Evolutionary conservation across 805 yeast species (phyloP), one percentile per base, ranked within the genome.

Genomic region (Lachancea lanzarotensis): DNA sequence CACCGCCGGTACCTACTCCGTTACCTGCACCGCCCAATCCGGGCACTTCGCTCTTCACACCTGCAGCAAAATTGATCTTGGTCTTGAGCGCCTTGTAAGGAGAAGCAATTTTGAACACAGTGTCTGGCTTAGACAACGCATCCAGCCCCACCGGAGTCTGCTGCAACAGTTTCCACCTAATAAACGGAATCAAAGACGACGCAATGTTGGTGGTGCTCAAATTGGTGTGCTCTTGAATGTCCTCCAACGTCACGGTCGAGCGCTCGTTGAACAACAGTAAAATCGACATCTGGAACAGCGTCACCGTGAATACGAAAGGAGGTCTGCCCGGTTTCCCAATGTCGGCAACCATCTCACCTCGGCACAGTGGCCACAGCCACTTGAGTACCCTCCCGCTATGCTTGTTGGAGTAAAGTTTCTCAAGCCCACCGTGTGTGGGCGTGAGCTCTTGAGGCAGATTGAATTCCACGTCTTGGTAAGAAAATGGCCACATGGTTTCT

Each of bases 341-440:
- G 60, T 87, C 84, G 10, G 95, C 95, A 65, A 82, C 85, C 46
- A 93, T 67, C 63, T 93, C 99, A 48, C 95, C 93, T 63, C 91
- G 84, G 38, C 95, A 87, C 60, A 87, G 79, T 56, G 88, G 84
- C 97, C 97, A 93, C 48, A 91, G 75, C 99, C 99, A 93, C 59
- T 86, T 84, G 55, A 93, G 75, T 52, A 87, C 81, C 65, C 98
- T 77, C 11, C 97, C 97, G 50, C 72, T 78, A 65, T 91, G 97
- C 56, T 84, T 82, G 30, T 73, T 69, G 35, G 77, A 72, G 64
- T 91, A 95, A 48, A 84, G 73, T 34, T 75, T 73, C 45, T 80
- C 80, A 45, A 91, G 79, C 43, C 77, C 76, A 43, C 81, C 78
- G 55, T 82, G 78, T 1, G 95, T 77, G 34, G 73, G 71, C 45